These are phyloP conservation scores for Diospyros lotus DNA, from an alignment of 148 eudicot genomes.

Conservation along the genomic window DNA sequence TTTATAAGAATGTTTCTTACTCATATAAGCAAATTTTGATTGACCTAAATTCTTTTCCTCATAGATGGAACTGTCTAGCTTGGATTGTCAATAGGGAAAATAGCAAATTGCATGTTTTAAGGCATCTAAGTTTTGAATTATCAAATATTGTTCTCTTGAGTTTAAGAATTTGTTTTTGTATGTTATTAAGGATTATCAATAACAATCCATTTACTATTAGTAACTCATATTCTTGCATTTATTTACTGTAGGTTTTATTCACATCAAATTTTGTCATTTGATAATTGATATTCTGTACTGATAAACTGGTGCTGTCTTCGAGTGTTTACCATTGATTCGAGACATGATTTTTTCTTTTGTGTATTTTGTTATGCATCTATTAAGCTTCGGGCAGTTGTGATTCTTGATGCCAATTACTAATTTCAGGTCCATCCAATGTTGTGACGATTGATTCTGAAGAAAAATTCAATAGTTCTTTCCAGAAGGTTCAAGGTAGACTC, in stretches of 20 bases:
- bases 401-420: conserved; percentile 7
- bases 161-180: neutral
- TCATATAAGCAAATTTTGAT: neutral
- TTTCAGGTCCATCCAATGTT: conserved; percentile 53
- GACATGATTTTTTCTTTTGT: neutral
- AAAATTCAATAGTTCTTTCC: conserved; percentile 56
- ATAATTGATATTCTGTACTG: neutral
- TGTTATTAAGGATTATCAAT: neutral
- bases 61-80: neutral
- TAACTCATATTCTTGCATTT: neutral
- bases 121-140: neutral
- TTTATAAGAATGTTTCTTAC: neutral
- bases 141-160: neutral
- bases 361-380: neutral
- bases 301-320: neutral
- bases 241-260: neutral
- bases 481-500: conserved; percentile 58
- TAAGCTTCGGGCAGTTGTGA: neutral
- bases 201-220: too few species aligned
- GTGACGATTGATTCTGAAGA: conserved; percentile 67
- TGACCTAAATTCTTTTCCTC: neutral
- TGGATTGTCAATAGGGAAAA: neutral
- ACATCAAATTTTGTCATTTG: neutral
- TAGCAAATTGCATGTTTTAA: conserved; percentile 1
- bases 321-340: neutral